Base-by-base conservation (phyloP, 2,329 filamentous ascomycete species). In the Hymenoscyphus fructigenus region DNA sequence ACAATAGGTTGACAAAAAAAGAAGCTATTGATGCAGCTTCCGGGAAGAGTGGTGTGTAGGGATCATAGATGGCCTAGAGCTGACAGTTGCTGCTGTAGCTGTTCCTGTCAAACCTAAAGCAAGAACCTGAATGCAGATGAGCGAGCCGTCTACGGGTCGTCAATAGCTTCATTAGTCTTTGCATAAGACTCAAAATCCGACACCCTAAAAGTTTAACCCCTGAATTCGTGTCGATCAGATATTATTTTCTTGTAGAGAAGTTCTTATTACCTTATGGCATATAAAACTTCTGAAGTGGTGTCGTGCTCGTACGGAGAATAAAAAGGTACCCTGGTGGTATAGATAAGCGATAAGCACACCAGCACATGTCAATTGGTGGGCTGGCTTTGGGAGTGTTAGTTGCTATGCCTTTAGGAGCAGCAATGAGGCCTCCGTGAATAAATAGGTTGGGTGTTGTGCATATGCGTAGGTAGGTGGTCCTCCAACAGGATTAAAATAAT, bases 11-110 rank as follows among this genome's bases (percentile, higher is more conserved):
- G 34, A 32, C 29, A 3, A 44, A 44, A 44, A n/a, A 6, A 6
- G 20, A 50, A 50, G 44, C 44, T 53, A 53, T 53, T 23, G 47
- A 53, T 53, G 47, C 47, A 53, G 47, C 20, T 53, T 53, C 47
- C 20, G 20, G 47, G 47, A 53, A 53, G 47, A 23, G 47, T 2
- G 3, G 26, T 10, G n/a, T 12, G 44, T 23, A 50, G 47, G 47
- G 47, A 53, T 53, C 47, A 53, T 53, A 26, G 47, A 53, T 23
- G 47, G 47, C 5, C 47, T 53, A 26, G 47, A 53, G 47, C 47
- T 53, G 47, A 12, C 20, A 23, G 44, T 12, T n/a, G 20, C 44
- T 50, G 44, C 14, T 23, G n/a, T 20, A 50, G 44, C 44, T 50
- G 44, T 50, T 50, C 9, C n/a, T 53, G 20, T 53, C 47, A 23